Base-by-base conservation (phyloP, 2,329 filamentous ascomycete genomes). In the Escovopsis sp. region DNA sequence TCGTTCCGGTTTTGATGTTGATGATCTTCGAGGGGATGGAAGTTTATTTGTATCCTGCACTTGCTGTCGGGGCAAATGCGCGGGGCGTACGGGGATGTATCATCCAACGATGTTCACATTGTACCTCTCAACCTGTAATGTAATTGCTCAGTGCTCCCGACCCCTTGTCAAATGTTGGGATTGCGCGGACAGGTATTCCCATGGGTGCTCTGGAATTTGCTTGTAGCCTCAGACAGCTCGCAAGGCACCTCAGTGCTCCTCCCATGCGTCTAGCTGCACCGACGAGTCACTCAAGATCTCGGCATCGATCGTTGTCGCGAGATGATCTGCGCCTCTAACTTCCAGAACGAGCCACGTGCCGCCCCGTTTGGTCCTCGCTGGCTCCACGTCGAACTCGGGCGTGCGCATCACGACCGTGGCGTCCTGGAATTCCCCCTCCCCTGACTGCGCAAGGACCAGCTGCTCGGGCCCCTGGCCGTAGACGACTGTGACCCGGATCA, bases 341-440 rank as follows among this genome's bases (percentile, higher is more conserved):
- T 94, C 86, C 29, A 94, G 62, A 5, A 94, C 78, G 35, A 94
- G 62, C 79, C 81, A 92, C 38, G 86, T 54, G 14, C 76, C 76
- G 15, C 70, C 68, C 9, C 57, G 57, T 21, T 57, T 57, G 38
- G 64, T 60, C 43, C 69, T 56, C n/a, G 62, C 66, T 0, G 83
- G 79, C 31, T 76, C 73, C 29, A 94, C 58, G 56, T 92, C 79
- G 35, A 92, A 68, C 43, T 88, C 78, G 12, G 72, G 64, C 2
- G 80, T 81, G 33, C 82, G 68, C 18, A 92, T 66, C 0, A 73
- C 74, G 39, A 67, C 63, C 5, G 67, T 65, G 15, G 68, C 68
- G 54, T 92, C 82, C 31, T 72, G 72, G 49, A 85, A 90, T 40
- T 78, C 74, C 5, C 82, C 82, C n/a, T 72, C 65, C n/a, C 72